Base-by-base conservation (phyloP, 768 basidiomycete genomes). In the Lentinula boryana region DNA sequence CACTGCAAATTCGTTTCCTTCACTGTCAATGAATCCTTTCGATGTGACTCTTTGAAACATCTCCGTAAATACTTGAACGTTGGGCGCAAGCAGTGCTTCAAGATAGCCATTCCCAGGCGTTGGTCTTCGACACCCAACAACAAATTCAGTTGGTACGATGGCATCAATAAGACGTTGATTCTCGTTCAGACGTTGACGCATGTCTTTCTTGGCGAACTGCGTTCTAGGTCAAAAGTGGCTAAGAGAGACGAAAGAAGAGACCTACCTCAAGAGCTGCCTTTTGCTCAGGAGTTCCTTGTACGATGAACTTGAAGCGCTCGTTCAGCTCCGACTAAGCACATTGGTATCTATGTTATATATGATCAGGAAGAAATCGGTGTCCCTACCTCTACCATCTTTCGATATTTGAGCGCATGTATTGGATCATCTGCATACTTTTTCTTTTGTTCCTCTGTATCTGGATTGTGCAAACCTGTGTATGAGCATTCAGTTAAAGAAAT, bases 41-140 rank as follows among this genome's bases (percentile, higher is more conserved):
- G 70, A 69, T 0, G 78, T 81, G 60, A 83, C 64, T 6, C 71
- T 70, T 62, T 72, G 74, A 65, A 83, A 81, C 49, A 71, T 69
- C 12, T 74, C 70, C 0, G 77, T 68, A 36, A 77, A 67, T 40
- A 79, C 78, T 21, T 75, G 52, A 60, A 78, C 81, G 59, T 82
- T 81, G 58, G 77, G 75, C 64, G 76, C 72, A 51, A 75, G 74
- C 3, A 83, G 68, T 0, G 82, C 78, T 62, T 82, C 79, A 46
- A 83, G 71, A 63, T 81, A 84, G 7, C 82, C 80, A 3, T 78
- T 78, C 1, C 80, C 81, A 2, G 80, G 78, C 0, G 82, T 84
- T 13, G 81, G 71, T 15, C 82, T 70, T 31, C 80, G 71, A 68
- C 81, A 83, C 3, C 74, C 77, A 18, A 82, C 77, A 8, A 74